Percentiles rank a stretch among this genome's conserved stretches.
These are phyloP conservation scores for Backusella macrospora DNA, from an alignment of 192 early-diverging fungal species.

Conservation along the genomic window DNA sequence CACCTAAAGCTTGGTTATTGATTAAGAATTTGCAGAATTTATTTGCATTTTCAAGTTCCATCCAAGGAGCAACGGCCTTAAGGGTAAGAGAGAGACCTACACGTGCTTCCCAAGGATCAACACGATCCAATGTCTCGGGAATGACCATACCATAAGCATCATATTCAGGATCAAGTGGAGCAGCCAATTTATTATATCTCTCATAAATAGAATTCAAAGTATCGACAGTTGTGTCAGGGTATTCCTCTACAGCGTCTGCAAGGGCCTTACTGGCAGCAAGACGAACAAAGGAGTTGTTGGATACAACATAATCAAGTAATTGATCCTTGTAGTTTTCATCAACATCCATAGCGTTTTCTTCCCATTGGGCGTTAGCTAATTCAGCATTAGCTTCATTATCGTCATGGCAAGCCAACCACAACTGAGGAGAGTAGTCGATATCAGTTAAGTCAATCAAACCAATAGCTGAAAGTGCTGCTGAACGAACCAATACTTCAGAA, in stretches of 20 bases:
- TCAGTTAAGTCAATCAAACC: conserved; percentile 58
- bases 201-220: conserved; percentile 63
- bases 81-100: conserved; percentile 82
- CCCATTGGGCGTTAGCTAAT: conserved; percentile 66
- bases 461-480: conserved; percentile 64
- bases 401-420: conserved; percentile 77
- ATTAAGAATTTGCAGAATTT: conserved; percentile 77
- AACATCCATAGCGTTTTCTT: conserved; percentile 60
- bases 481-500: conserved; percentile 66
- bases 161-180: conserved; percentile 81
- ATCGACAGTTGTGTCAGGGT: conserved; percentile 52
- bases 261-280: conserved; percentile 65
- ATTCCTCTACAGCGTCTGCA: conserved; percentile 59
- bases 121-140: conserved; percentile 77
- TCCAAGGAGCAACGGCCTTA: conserved; percentile 62
- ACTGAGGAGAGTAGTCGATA: conserved; percentile 62
- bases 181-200: conserved; percentile 60
- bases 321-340: conserved; percentile 49
- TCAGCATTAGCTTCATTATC: conserved; percentile 53
- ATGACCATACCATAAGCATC: conserved; percentile 92
- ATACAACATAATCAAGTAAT: conserved; percentile 50
- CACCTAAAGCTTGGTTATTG: conserved; percentile 81
- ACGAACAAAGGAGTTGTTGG: conserved; percentile 59
- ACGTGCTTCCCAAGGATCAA: conserved; percentile 82
- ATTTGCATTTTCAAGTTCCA: conserved; percentile 56